Percentiles rank a stretch among this genome's conserved stretches.
Evolutionary conservation across 2,329 filamentous ascomycete genomes (phyloP).

Genomic region (Microdochium bolleyi): DNA sequence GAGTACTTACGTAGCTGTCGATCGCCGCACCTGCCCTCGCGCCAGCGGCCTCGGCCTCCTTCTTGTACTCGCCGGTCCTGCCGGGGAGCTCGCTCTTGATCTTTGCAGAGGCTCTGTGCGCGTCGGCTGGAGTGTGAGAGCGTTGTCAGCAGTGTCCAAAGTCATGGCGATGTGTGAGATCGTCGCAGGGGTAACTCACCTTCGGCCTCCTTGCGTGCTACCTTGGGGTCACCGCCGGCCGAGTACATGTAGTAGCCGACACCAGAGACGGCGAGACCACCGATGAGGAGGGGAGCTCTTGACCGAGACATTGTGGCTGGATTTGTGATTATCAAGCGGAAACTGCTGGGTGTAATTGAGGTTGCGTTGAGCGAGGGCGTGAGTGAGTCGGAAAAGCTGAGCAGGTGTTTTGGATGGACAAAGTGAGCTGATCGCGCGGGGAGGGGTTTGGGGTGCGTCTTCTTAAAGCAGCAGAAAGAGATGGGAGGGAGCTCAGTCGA

Average conservation of each 20-base stretch:
- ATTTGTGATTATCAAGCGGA: background rate
- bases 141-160: slow-evolving; percentile 3
- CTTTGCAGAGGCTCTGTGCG: slow-evolving; percentile 58
- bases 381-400: too few species aligned
- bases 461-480: too few species aligned
- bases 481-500: too few species aligned
- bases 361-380: background rate
- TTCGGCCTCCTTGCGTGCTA: slow-evolving; percentile 80
- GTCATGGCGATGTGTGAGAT: too few species aligned
- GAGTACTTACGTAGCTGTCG: slow-evolving; percentile 56
- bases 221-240: slow-evolving; percentile 72
- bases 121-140: slow-evolving; percentile 54
- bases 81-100: slow-evolving; percentile 60
- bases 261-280: slow-evolving; percentile 56
- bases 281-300: slow-evolving; percentile 41
- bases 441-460: too few species aligned
- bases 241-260: slow-evolving; percentile 87
- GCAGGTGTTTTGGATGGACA: too few species aligned
- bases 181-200: too few species aligned
- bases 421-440: background rate
- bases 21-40: slow-evolving; percentile 56
- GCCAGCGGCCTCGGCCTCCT: slow-evolving; percentile 54
- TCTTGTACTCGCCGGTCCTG: slow-evolving; percentile 53
- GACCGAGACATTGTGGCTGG: slow-evolving; percentile 22
- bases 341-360: background rate